Percentiles rank a stretch among this genome's conserved stretches.
Conservation (phyloP, 208 protist genomes). For the Trypanosoma melophagium region DNA sequence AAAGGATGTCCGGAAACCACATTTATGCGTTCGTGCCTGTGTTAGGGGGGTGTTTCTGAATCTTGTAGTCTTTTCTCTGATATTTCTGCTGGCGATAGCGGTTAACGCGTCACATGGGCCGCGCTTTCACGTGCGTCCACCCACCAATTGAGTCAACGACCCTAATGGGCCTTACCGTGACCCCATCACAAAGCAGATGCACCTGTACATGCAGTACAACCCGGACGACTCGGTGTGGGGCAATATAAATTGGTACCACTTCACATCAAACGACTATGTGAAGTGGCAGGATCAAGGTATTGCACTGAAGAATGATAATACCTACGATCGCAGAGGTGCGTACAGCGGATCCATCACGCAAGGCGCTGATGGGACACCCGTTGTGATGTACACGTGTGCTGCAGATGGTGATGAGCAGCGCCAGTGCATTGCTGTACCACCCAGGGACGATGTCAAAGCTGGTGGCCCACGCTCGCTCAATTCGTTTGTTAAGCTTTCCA, state of each 20-base stretch:
- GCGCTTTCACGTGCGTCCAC: conserved; percentile 52
- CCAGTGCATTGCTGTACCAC: conserved; percentile 45
- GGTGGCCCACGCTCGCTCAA: conserved; percentile 30
- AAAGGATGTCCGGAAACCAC: too few relatives aligned
- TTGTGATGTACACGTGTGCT: conserved; percentile 50
- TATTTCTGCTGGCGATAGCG: not conserved
- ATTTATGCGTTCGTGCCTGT: not conserved
- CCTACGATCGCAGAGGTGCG: conserved; percentile 47
- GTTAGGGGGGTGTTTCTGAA: not conserved
- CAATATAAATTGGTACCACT: conserved; percentile 63
- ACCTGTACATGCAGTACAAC: conserved; percentile 75
- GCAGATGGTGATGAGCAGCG: conserved; percentile 43
- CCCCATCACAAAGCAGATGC: conserved; percentile 45
- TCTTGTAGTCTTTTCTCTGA: not conserved
- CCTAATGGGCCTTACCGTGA: conserved; percentile 65
- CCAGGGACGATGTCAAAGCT: conserved; percentile 18
- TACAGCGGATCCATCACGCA: conserved; percentile 57
- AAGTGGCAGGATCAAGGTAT: conserved; percentile 41
- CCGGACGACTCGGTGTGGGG: conserved; percentile 53
- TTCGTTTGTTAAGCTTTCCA: conserved; percentile 32
- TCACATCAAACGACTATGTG: conserved; percentile 59
- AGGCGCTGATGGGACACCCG: conserved; percentile 37
- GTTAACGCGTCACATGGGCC: conserved; percentile 23
- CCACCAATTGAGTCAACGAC: conserved; percentile 61
- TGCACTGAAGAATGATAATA: conserved; percentile 36